These are phyloP conservation scores for Breynia disticha DNA, from an alignment of 441 rosid genomes.

Conservation along the genomic window DNA sequence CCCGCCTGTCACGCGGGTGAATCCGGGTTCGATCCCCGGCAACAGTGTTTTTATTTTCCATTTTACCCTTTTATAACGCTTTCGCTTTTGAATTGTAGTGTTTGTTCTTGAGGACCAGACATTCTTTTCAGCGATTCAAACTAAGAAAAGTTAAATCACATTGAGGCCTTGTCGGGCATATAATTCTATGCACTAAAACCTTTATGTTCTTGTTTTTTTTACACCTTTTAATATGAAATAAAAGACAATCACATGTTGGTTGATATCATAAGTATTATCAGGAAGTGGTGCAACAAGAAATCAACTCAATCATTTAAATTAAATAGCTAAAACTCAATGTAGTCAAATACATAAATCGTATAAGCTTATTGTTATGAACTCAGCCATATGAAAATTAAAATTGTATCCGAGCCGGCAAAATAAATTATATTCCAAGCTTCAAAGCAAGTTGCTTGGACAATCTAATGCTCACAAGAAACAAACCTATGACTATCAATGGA, in stretches of 20 bases:
- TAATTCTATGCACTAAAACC: too few relatives aligned
- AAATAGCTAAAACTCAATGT: conserved; percentile 11
- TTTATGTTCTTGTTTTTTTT: too few relatives aligned
- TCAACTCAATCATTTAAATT: conserved; percentile 4
- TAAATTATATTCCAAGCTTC: conserved; percentile 17
- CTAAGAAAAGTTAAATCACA: background rate
- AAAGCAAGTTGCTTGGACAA: conserved; percentile 11
- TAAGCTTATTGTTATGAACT: conserved; percentile 24
- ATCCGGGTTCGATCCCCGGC: conserved; percentile 94
- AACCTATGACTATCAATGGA: conserved; percentile 5
- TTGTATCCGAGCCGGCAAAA: conserved; percentile 13
- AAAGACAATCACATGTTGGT: too few relatives aligned
- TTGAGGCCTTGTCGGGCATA: too few relatives aligned
- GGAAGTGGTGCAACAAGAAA: too few relatives aligned
- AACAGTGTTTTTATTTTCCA: conserved; percentile 32
- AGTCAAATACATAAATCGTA: conserved; percentile 5
- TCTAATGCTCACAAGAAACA: background rate
- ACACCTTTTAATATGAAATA: too few relatives aligned
- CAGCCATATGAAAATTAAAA: conserved; percentile 12
- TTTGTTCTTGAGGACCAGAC: background rate
- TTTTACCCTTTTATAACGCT: background rate
- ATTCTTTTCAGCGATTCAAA: background rate
- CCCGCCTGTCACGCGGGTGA: conserved; percentile 94
- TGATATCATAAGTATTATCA: too few relatives aligned
- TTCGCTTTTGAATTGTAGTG: background rate